These are phyloP conservation scores for Pyrenophora graminea DNA, from an alignment of 2,329 filamentous ascomycete genomes.

Conservation along the genomic window DNA sequence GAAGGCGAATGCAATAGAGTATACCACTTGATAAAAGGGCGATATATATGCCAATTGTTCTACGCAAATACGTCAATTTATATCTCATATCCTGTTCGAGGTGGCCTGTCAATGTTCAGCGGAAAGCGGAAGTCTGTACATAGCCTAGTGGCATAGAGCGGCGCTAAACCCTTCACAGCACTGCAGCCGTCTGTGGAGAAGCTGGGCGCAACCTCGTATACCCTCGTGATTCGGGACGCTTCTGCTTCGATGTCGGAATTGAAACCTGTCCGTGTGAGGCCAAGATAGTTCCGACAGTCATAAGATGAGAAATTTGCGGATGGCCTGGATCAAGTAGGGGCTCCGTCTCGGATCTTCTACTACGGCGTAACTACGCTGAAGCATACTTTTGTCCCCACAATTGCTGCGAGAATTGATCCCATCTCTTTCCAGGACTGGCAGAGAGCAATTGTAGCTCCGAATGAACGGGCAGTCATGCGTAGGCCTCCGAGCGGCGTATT, in stretches of 20 bases:
- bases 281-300: neutral
- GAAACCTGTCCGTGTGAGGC: neutral
- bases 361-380: no score
- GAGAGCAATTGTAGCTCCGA: no score
- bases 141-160: conserved; percentile 13
- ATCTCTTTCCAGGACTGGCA: neutral
- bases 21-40: neutral
- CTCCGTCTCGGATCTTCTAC: neutral
- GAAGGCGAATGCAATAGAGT: neutral
- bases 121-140: conserved; percentile 11
- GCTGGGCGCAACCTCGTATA: neutral
- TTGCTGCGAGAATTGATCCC: no score
- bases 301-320: neutral
- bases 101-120: neutral
- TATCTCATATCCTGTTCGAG: conserved; percentile 3
- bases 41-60: neutral
- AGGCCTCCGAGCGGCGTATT: neutral
- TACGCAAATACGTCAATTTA: conserved; percentile 2
- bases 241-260: conserved; percentile 3
- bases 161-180: conserved; percentile 19
- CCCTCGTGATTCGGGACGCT: conserved; percentile 6
- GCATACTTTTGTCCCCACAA: no score
- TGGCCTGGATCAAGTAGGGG: conserved; percentile 1
- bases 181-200: conserved; percentile 12
- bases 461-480: conserved; percentile 4